These are phyloP conservation scores for Penicillium sp. DNA, from an alignment of 2,329 filamentous ascomycete genomes.

Conservation along the genomic window DNA sequence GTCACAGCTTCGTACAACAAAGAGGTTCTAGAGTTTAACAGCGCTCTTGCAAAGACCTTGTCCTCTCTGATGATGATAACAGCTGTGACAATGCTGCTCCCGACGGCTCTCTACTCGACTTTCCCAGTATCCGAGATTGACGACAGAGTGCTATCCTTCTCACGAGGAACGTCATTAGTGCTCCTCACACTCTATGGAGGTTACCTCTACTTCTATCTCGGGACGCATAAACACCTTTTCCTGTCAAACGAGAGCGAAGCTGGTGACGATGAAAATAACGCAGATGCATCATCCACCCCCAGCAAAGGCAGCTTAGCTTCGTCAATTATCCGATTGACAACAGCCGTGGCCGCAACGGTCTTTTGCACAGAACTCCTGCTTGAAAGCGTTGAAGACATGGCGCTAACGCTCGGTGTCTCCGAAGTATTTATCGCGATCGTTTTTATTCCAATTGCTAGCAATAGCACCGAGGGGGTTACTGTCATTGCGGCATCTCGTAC, in stretches of 20 bases:
- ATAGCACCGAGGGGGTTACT: conserved; percentile 64
- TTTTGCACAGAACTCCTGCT: conserved; percentile 63
- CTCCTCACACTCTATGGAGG: conserved; percentile 59
- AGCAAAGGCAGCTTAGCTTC: not conserved
- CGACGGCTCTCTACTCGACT: conserved; percentile 58
- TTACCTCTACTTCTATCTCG: conserved; percentile 63
- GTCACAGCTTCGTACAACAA: conserved; percentile 59
- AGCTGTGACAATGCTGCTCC: conserved; percentile 62
- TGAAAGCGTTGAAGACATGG: conserved; percentile 57
- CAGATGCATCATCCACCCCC: not conserved
- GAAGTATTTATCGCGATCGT: conserved; percentile 66
- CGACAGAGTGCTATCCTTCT: conserved; percentile 56
- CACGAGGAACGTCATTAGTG: conserved; percentile 61
- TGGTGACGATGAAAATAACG: not conserved
- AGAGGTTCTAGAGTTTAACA: conserved; percentile 50
- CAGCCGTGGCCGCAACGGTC: conserved; percentile 52
- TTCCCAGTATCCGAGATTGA: conserved; percentile 36
- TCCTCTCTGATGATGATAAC: conserved; percentile 59
- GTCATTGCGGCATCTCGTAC: conserved; percentile 62
- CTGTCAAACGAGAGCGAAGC: conserved; percentile 31
- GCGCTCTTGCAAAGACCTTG: conserved; percentile 32
- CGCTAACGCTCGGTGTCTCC: conserved; percentile 55
- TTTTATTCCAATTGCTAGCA: conserved; percentile 63
- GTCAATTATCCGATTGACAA: conserved; percentile 4
- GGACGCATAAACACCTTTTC: conserved; percentile 61